Conservation (phyloP, 2,329 filamentous ascomycete genomes). For the Curvularia verruculosa region DNA sequence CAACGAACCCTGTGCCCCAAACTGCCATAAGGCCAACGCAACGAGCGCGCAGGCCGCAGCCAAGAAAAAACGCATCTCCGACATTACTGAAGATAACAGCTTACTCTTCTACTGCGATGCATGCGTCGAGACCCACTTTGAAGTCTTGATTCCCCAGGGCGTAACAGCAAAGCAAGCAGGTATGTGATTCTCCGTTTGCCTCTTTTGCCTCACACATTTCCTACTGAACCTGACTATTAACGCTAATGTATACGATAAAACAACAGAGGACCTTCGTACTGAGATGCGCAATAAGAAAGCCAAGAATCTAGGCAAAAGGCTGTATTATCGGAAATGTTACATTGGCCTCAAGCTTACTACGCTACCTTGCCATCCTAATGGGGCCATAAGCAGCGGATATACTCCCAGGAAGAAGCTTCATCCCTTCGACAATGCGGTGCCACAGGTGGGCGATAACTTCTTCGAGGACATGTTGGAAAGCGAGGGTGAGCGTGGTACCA, state of each 20-base stretch:
- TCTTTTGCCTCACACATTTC: background rate
- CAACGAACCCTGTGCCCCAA: slow-evolving; percentile 17
- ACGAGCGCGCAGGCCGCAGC: background rate
- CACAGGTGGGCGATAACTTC: slow-evolving; percentile 21
- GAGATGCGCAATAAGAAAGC: background rate
- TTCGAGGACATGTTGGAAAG: slow-evolving; percentile 18
- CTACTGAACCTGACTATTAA: background rate
- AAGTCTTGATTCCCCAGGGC: background rate
- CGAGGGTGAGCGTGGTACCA: background rate
- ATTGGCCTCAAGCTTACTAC: slow-evolving; percentile 16
- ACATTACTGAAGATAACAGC: background rate
- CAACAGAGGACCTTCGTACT: slow-evolving; percentile 4
- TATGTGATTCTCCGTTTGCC: background rate
- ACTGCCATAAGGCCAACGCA: slow-evolving; percentile 10
- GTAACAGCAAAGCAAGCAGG: slow-evolving; percentile 1
- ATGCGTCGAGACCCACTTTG: slow-evolving; percentile 11
- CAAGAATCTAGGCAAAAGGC: slow-evolving; percentile 2
- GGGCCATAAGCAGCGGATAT: background rate
- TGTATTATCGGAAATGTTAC: slow-evolving; percentile 18
- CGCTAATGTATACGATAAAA: background rate
- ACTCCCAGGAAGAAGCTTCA: slow-evolving; percentile 8
- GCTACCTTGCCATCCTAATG: slow-evolving; percentile 16
- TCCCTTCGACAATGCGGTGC: slow-evolving; percentile 14
- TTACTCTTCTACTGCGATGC: slow-evolving; percentile 20
- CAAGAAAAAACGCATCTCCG: background rate